Evolutionary conservation across 2,329 filamentous ascomycete genomes (phyloP).

Genomic region (Ophiostoma montium): DNA sequence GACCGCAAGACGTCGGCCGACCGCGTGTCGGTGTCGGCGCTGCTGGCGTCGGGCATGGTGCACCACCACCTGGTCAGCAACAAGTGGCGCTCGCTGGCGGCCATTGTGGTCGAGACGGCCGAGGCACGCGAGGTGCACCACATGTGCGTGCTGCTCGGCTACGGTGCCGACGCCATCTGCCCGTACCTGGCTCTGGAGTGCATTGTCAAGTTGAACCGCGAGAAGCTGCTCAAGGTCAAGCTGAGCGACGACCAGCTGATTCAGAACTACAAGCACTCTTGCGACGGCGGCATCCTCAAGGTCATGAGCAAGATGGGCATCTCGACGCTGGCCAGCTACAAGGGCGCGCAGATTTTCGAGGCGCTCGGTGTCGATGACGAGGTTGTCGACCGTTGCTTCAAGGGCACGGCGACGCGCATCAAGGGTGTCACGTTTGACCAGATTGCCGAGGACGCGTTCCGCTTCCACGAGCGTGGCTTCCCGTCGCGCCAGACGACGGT

Average conservation of each 20-base stretch:
- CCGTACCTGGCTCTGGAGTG: conserved; percentile 94
- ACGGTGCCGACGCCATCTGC: conserved; percentile 87
- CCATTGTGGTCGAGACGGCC: conserved; percentile 78
- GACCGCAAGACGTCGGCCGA: conserved; percentile 75
- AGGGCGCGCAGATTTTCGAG: conserved; percentile 96
- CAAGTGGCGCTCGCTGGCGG: conserved; percentile 84
- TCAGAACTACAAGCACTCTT: conserved; percentile 92
- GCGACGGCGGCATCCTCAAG: conserved; percentile 90
- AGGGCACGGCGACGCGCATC: conserved; percentile 85
- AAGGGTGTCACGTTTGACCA: conserved; percentile 86
- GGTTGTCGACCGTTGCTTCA: conserved; percentile 89
- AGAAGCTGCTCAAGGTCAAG: conserved; percentile 85
- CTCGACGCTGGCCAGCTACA: conserved; percentile 89
- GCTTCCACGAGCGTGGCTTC: conserved; percentile 88
- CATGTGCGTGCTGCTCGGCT: conserved; percentile 95
- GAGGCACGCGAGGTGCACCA: conserved; percentile 96
- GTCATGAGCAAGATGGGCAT: conserved; percentile 99
- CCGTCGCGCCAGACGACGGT: conserved; percentile 64
- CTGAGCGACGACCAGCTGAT: conserved; percentile 70
- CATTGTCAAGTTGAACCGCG: conserved; percentile 89
- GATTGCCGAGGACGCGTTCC: conserved; percentile 87
- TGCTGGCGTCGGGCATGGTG: conserved; percentile 82
- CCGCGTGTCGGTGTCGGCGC: conserved; percentile 71
- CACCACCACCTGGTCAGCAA: conserved; percentile 92
- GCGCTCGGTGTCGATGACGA: conserved; percentile 83